Evolutionary conservation across 495 filamentous ascomycete species (phyloP).

Genomic region (Friedmanniomyces simplex): DNA sequence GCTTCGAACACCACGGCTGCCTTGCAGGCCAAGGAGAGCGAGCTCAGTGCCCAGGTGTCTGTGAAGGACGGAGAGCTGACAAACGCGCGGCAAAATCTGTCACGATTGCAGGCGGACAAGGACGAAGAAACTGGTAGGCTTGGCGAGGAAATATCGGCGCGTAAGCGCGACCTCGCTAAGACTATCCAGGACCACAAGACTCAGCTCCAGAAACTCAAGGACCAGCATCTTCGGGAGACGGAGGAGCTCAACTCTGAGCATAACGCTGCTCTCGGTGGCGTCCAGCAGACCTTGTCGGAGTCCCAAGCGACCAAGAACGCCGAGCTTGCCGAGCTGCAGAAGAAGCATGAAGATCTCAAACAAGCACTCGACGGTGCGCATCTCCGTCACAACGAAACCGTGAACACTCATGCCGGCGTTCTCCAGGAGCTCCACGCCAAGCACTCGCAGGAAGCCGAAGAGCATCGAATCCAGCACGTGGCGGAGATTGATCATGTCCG

Average conservation of each 20-base stretch:
- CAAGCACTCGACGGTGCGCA: not conserved
- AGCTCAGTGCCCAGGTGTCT: not conserved
- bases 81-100: conserved; percentile 39
- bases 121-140: not conserved
- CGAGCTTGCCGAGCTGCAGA: not conserved
- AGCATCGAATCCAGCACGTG: not conserved
- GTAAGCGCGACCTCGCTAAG: not conserved
- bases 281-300: not conserved
- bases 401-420: not conserved
- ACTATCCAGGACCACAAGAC: not conserved
- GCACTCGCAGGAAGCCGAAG: not conserved
- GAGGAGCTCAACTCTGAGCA: not conserved
- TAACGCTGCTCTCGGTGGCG: not conserved
- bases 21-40: not conserved
- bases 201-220: not conserved
- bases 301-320: not conserved
- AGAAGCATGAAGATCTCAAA: not conserved
- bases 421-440: not conserved
- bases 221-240: not conserved
- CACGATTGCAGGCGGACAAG: conserved; percentile 40
- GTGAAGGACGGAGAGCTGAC: conserved; percentile 31
- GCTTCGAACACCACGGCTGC: not conserved
- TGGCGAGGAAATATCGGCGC: not conserved
- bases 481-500: not conserved
- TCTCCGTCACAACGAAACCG: not conserved